phyloP scores from a whole-genome alignment of 2,329 filamentous ascomycete genomes.

The Leptographium wingfieldii region DNA sequence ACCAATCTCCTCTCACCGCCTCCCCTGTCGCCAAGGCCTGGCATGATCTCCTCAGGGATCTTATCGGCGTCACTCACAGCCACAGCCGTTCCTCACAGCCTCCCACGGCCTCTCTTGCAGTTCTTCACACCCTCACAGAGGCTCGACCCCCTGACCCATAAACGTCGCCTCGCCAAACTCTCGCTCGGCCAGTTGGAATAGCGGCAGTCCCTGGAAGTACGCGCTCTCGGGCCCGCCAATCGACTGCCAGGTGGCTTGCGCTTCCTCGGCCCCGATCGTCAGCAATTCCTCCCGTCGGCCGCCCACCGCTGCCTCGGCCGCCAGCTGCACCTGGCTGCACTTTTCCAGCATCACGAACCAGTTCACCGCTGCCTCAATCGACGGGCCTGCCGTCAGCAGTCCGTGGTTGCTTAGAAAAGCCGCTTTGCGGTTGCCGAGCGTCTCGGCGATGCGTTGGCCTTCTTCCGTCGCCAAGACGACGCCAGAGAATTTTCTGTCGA shows the following conservation, averaged over 20 bases:
- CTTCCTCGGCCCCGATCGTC: slow-evolving; percentile 14
- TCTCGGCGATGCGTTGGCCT: slow-evolving; percentile 33
- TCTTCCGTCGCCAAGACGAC: slow-evolving; percentile 40
- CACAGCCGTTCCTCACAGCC: background rate
- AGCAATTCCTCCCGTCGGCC: slow-evolving; percentile 37
- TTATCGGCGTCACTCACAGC: no score
- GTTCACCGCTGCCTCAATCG: slow-evolving; percentile 37
- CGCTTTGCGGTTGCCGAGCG: slow-evolving; percentile 36
- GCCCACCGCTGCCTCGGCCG: slow-evolving; percentile 46
- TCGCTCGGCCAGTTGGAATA: slow-evolving; percentile 17
- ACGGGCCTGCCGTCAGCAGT: slow-evolving; percentile 35
- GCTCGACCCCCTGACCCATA: slow-evolving; percentile 13
- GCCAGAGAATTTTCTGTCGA: slow-evolving; percentile 29
- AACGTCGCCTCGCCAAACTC: slow-evolving; percentile 16
- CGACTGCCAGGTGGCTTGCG: slow-evolving; percentile 12
- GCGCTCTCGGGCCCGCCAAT: slow-evolving; percentile 12
- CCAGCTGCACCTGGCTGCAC: slow-evolving; percentile 33
- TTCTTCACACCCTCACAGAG: background rate
- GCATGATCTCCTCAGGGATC: no score
- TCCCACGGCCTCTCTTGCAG: background rate
- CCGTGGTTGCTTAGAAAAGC: slow-evolving; percentile 43
- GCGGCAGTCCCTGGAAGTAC: slow-evolving; percentile 15
- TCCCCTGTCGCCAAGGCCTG: no score
- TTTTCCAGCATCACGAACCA: slow-evolving; percentile 42
- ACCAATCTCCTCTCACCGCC: no score